phyloP scores from a whole-genome alignment of 2,329 filamentous ascomycete species.

The Alternaria triticimaculans region DNA sequence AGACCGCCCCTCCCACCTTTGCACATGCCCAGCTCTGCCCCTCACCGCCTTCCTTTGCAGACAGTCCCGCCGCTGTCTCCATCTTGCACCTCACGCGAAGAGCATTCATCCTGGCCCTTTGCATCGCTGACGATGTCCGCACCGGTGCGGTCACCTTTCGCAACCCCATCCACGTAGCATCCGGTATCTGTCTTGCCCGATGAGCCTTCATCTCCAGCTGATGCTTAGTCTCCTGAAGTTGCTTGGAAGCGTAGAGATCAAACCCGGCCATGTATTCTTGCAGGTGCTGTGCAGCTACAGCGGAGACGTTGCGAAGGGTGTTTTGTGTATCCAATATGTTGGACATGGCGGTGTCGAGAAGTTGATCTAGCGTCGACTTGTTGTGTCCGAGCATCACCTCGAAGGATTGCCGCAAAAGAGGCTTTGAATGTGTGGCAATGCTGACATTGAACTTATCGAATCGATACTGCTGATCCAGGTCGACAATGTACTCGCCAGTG shows the following conservation, averaged over 20 bases:
- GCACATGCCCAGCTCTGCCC: slow-evolving; percentile 34
- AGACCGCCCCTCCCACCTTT: slow-evolving; percentile 13
- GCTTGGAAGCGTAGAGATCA: slow-evolving; percentile 8
- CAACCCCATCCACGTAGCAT: slow-evolving; percentile 30
- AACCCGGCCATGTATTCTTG: slow-evolving; percentile 10
- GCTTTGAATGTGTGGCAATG: slow-evolving; percentile 49
- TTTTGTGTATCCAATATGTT: slow-evolving; percentile 29
- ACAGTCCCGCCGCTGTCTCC: slow-evolving; percentile 28
- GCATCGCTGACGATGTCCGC: slow-evolving; percentile 34
- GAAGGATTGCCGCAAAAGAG: slow-evolving; percentile 44
- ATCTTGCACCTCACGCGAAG: slow-evolving; percentile 35
- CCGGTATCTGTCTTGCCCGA: slow-evolving; percentile 25
- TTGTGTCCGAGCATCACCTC: slow-evolving; percentile 42
- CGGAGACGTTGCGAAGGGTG: slow-evolving; percentile 30
- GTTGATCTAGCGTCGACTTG: slow-evolving; percentile 34
- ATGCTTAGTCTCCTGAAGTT: slow-evolving; percentile 16
- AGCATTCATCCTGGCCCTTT: slow-evolving; percentile 40
- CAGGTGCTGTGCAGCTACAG: slow-evolving; percentile 18
- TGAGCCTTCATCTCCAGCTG: slow-evolving; percentile 6
- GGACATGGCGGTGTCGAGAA: slow-evolving; percentile 26
- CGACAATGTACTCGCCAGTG: slow-evolving; percentile 61
- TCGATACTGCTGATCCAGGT: slow-evolving; percentile 58
- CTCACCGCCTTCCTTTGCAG: slow-evolving; percentile 10
- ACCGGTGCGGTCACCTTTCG: slow-evolving; percentile 34
- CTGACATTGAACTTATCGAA: slow-evolving; percentile 58